Evolutionary conservation across 176 grass and related monocot species (phyloP).

Genomic region (Otatea glauca): DNA sequence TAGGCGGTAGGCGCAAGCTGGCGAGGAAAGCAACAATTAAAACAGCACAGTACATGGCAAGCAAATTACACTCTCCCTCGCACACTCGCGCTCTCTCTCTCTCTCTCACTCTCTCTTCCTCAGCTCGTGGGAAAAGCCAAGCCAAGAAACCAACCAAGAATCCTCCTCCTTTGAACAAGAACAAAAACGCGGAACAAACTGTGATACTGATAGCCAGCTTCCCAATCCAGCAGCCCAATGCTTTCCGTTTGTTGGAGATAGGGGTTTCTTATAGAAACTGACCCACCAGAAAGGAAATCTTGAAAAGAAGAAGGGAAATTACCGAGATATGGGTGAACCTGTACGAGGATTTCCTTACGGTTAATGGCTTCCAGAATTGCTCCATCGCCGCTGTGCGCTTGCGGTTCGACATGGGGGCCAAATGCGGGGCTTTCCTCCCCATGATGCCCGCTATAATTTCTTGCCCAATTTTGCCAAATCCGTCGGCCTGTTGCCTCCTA

Average conservation of each 20-base stretch:
- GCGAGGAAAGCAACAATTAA: conserved; percentile 32
- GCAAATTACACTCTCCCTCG: neutral
- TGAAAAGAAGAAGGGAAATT: neutral
- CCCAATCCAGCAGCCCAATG: neutral
- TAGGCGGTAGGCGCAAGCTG: neutral
- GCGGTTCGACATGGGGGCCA: conserved; percentile 19
- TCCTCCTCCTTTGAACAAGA: conserved; percentile 1
- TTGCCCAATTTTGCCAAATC: conserved; percentile 18
- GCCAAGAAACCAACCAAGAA: conserved; percentile 1
- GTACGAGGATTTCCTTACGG: neutral
- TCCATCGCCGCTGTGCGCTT: neutral
- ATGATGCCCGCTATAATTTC: conserved; percentile 31
- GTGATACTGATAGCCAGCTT: conserved; percentile 25
- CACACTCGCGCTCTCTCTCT: neutral
- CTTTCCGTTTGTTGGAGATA: neutral
- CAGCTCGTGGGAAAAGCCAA: conserved; percentile 49
- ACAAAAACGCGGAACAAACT: conserved; percentile 5
- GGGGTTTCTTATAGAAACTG: neutral
- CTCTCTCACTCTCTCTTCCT: neutral
- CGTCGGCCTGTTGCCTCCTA: conserved; percentile 23
- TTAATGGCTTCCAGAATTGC: conserved; percentile 34
- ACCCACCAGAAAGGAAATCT: neutral
- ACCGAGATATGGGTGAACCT: neutral
- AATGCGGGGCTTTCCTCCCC: conserved; percentile 2
- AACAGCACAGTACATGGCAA: conserved; percentile 1